phyloP scores from a whole-genome alignment of 495 filamentous ascomycete genomes.

The Talaromyces stipitatus region DNA sequence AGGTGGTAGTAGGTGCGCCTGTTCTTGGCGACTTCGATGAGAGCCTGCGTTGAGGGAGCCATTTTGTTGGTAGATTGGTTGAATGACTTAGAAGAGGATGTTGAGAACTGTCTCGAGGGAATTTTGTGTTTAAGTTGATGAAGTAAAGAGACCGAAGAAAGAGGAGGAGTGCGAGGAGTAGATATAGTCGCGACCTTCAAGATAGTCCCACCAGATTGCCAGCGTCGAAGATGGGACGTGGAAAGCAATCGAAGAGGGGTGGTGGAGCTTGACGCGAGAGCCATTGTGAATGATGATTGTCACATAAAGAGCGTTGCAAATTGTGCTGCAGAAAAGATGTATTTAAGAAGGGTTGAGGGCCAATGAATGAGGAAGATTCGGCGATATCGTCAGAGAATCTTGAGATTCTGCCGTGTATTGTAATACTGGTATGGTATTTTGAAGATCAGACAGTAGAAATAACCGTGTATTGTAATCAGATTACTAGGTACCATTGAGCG shows the following conservation, averaged over 20 bases:
- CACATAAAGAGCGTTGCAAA: background rate
- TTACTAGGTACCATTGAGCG: too few relatives aligned
- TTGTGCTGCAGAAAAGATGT: background rate
- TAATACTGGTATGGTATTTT: too few relatives aligned
- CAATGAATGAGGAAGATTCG: background rate
- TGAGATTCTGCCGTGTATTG: background rate
- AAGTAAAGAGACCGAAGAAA: background rate
- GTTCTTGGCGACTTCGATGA: constrained; percentile 30
- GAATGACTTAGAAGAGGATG: background rate
- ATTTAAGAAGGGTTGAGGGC: background rate
- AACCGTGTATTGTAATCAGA: too few relatives aligned
- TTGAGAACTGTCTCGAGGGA: background rate
- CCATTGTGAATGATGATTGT: background rate
- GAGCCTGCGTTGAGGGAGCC: constrained; percentile 22
- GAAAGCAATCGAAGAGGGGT: constrained; percentile 3
- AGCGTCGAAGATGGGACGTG: background rate
- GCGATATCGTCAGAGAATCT: background rate
- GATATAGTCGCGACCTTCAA: background rate
- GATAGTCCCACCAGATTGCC: background rate
- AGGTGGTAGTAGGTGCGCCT: constrained; percentile 46
- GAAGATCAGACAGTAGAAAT: too few relatives aligned
- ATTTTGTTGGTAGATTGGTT: constrained; percentile 8
- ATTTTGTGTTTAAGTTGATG: background rate
- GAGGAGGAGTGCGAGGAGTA: background rate
- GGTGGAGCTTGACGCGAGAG: background rate